Evolutionary conservation across 2,329 filamentous ascomycete genomes (phyloP), one percentile per base, ranked within the genome.

Genomic region (Cladosporium colombiae): DNA sequence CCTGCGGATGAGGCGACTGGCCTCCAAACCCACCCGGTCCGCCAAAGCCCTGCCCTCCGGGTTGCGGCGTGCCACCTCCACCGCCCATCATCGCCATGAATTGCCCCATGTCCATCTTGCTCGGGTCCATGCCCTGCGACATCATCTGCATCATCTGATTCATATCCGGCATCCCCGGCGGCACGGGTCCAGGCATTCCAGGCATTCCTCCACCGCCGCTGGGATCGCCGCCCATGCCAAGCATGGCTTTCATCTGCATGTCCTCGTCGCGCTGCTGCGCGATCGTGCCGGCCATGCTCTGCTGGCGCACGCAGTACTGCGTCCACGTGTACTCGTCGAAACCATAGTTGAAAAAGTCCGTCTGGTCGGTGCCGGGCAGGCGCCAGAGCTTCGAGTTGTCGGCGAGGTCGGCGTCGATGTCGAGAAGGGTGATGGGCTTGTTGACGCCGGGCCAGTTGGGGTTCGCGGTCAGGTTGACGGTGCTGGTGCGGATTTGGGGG

Each of bases 291-390:
- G 91, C 87, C 73, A 97, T 84, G 27, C 83, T 84, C 70, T 95
- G 89, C 77, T 98, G 95, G 75, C 96, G 96, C 67, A 92, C 84
- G 35, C 93, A 93, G 77, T 99, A 99, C 63, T 93, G 86, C 6
- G 93, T 91, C 95, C 95, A 99, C 0, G 93, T 97, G 79, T 97
- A 98, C 79, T 98, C 94, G 80, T 98, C 94, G 75, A 98, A 98
- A 66, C 94, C 94, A 79, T 98, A 98, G 82, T 98, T 98, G 86
- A 98, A 98, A 81, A 96, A 98, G 77, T 99, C 95, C 67, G 91
- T 95, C 64, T 97, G 88, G 74, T 99, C 95, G 13, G 94, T 93
- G 56, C 95, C 95, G 0, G 95, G 95, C 70, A 93, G 89, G 53
- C 95, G 89, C 95, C 95, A 99, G 21, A 94, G 93, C 78, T 97